phyloP scores from a whole-genome alignment of 176 grass and related monocot species.

The Phragmites australis region DNA sequence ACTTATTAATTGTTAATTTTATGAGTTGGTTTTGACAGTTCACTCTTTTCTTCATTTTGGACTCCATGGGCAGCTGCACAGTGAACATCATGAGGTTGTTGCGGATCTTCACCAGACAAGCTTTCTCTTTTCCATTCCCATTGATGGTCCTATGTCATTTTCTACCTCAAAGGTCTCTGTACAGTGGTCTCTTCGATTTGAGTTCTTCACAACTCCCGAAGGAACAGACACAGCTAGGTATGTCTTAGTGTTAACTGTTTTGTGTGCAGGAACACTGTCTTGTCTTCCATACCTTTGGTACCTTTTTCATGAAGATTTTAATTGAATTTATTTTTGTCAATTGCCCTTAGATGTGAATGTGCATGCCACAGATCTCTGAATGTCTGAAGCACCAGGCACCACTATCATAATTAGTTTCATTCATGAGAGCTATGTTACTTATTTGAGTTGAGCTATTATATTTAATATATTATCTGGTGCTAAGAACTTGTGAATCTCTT shows the following conservation, averaged over 20 bases:
- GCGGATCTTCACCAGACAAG: constrained; percentile 89
- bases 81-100: constrained; percentile 95
- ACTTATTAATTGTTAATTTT: background rate
- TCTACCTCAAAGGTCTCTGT: constrained; percentile 84
- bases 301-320: background rate
- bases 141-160: constrained; percentile 93
- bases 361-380: background rate
- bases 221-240: constrained; percentile 79
- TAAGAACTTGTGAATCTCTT: background rate
- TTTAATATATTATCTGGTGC: background rate
- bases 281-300: background rate
- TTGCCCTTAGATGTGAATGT: background rate
- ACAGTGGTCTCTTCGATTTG: constrained; percentile 90
- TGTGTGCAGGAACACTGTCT: background rate
- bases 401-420: background rate
- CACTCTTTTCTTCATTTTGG: background rate
- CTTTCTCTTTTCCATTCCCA: constrained; percentile 94
- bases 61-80: constrained; percentile 62
- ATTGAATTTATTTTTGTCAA: background rate
- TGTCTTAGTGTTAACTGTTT: background rate
- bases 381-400: background rate
- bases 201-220: constrained; percentile 85
- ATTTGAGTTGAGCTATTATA: background rate
- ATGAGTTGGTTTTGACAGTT: constrained; percentile 5
- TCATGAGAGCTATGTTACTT: background rate